phyloP scores from a whole-genome alignment of 176 grass and related monocot species.

The Dactylis glomerata region DNA sequence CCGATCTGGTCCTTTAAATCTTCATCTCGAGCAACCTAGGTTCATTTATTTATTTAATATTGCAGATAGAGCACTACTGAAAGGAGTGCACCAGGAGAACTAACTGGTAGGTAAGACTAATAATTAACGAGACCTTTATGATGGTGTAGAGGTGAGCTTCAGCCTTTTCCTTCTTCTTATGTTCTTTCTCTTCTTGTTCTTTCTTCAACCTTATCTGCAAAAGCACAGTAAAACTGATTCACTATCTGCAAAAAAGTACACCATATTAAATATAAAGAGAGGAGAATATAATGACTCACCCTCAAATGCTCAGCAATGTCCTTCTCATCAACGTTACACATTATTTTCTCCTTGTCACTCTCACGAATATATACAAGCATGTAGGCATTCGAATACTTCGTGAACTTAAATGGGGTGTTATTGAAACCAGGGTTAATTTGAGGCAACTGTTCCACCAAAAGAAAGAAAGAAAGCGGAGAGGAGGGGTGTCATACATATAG shows the following conservation, averaged over 20 bases:
- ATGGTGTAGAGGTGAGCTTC: constrained; percentile 98
- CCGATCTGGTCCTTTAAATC: constrained; percentile 84
- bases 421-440: constrained; percentile 92
- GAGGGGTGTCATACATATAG: constrained; percentile 6
- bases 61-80: constrained; percentile 9
- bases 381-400: constrained; percentile 94
- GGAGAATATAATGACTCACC: constrained; percentile 44
- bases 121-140: constrained; percentile 63
- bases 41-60: constrained; percentile 17
- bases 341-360: constrained; percentile 94
- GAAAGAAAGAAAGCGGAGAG: constrained; percentile 9
- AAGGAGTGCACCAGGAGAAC: constrained; percentile 6
- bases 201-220: constrained; percentile 93
- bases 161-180: constrained; percentile 97
- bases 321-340: constrained; percentile 96
- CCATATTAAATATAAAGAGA: constrained; percentile 17
- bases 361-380: constrained; percentile 98
- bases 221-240: constrained; percentile 34
- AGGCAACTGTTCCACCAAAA: constrained; percentile 55
- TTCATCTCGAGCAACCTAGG: constrained; percentile 81
- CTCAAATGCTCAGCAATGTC: constrained; percentile 90
- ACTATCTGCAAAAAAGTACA: constrained; percentile 9
- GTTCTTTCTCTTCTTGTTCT: constrained; percentile 99
- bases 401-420: constrained; percentile 89
- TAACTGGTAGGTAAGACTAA: constrained; percentile 18